A percentile compares a stretch with the other conserved stretches of the same genome.
Conservation (phyloP, 495 filamentous ascomycete genomes). For the Coniosporium apollinis region DNA sequence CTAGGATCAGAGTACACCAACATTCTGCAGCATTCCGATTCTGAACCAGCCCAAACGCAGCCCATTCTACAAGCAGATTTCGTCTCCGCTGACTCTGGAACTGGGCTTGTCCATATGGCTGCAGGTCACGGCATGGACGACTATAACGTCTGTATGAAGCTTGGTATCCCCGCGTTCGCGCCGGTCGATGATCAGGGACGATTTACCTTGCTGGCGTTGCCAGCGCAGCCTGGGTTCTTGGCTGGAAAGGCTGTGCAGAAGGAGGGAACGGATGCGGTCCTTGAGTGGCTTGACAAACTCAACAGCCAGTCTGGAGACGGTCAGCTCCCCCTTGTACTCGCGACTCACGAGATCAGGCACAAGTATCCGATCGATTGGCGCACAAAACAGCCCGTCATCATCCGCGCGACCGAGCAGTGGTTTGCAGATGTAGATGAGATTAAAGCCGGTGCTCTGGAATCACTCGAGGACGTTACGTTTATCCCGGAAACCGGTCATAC, state of each 20-base stretch:
- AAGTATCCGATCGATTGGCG: slow-evolving; percentile 98
- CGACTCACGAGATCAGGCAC: slow-evolving; percentile 54
- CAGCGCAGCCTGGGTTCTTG: slow-evolving; percentile 41
- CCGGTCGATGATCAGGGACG: slow-evolving; percentile 66
- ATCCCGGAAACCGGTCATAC: slow-evolving; percentile 54
- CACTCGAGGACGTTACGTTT: slow-evolving; percentile 58
- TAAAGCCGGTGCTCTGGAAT: slow-evolving; percentile 47
- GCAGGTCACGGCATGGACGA: slow-evolving; percentile 96
- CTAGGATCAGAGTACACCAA: slow-evolving; percentile 47
- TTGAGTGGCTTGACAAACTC: slow-evolving; percentile 41
- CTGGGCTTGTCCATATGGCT: slow-evolving; percentile 83
- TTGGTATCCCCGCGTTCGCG: slow-evolving; percentile 52
- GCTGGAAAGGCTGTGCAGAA: slow-evolving; percentile 43
- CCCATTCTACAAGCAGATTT: slow-evolving; percentile 68
- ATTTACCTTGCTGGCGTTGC: slow-evolving; percentile 63
- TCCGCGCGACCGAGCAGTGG: slow-evolving; percentile 91
- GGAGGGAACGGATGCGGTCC: slow-evolving; percentile 49
- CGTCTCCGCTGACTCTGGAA: slow-evolving; percentile 71
- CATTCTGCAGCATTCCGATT: too few relatives aligned
- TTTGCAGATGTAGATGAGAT: slow-evolving; percentile 82
- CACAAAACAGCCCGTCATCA: slow-evolving; percentile 78
- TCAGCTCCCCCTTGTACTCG: slow-evolving; percentile 34
- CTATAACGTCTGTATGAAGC: slow-evolving; percentile 58
- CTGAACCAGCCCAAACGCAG: slow-evolving; percentile 39
- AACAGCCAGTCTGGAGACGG: background rate